Base-by-base conservation (phyloP, 2,329 filamentous ascomycete genomes). In the Chaetomiaceae sp. region DNA sequence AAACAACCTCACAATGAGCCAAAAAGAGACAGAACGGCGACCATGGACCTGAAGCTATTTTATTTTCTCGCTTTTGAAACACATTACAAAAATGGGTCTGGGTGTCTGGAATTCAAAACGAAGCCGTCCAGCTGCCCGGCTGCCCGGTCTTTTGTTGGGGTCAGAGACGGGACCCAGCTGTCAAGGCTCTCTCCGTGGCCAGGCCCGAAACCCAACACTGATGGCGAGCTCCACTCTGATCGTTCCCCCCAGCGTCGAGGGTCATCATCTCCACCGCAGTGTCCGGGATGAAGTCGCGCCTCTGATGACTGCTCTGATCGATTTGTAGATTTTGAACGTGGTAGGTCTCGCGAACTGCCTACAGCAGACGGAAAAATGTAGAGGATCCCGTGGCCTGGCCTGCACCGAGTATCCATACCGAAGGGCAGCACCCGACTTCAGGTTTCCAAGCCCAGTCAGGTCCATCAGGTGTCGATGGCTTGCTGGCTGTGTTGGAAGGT, bases 191-290 rank as follows among this genome's bases (percentile, higher is more conserved):
- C 39, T 44, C 20, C 30, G 6, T 40, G 5, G 12, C 33, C 12
- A 44, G 44, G n/a, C 41, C 48, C 49, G 49, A 51, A 44, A 51
- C 49, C 44, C 44, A 51, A 51, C 43, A 27, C 44, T 30, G 35
- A 42, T 17, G 17, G 19, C 25, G 23, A 46, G 38, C 49, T 47
- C 49, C 49, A 51, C 49, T n/a, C 17, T 31, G 20, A 14, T 13
- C 14, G 17, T 37, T n/a, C n/a, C n/a, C n/a, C n/a, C n/a, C n/a
- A n/a, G n/a, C 40, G 38, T 44, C 49, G 49, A 51, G 48, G 44
- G 35, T 46, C 48, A 37, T 37, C 34, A 27, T 43, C 39, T 47
- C 44, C 44, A 51, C 44, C 16, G 25, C 14, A 39, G 31, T 6
- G 35, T 19, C 20, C 10, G 25, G 17, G 35, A 35, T 40, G 48